A percentile compares a stretch with the other conserved stretches of the same genome.
phyloP scores from a whole-genome alignment of 1,284 basidiomycete genomes.

The Pascua guehoae region DNA sequence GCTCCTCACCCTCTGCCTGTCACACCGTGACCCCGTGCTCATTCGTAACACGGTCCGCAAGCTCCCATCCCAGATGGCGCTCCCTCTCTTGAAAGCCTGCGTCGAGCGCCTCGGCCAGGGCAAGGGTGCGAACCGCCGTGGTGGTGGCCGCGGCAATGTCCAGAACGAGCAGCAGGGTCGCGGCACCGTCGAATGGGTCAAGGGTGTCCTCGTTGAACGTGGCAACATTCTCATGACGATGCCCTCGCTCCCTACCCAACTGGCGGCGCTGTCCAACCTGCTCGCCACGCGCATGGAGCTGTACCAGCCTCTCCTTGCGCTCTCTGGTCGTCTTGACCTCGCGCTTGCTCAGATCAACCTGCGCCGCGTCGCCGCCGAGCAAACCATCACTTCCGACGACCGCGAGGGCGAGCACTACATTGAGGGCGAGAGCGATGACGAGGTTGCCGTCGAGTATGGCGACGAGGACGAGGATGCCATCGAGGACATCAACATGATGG shows the following conservation, averaged over 20 bases:
- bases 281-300: constrained; percentile 74
- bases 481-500: constrained; percentile 60
- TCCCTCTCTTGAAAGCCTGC: constrained; percentile 82
- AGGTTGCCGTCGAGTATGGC: constrained; percentile 62
- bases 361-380: constrained; percentile 48
- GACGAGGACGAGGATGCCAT: constrained; percentile 60
- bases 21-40: constrained; percentile 72
- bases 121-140: constrained; percentile 59
- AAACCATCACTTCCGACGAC: constrained; percentile 22
- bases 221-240: constrained; percentile 87
- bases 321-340: constrained; percentile 87
- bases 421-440: constrained; percentile 48
- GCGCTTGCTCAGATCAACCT: constrained; percentile 91
- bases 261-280: constrained; percentile 78
- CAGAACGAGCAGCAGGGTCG: constrained; percentile 82
- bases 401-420: constrained; percentile 49
- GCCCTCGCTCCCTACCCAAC: constrained; percentile 53
- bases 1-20: constrained; percentile 81
- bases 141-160: constrained; percentile 67
- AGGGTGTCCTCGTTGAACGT: constrained; percentile 79
- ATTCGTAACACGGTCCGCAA: constrained; percentile 85
- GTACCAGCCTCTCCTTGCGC: constrained; percentile 76
- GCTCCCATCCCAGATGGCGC: constrained; percentile 82
- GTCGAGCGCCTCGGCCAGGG: constrained; percentile 85
- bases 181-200: constrained; percentile 82